Conservation (phyloP, 495 filamentous ascomycete species). For the Lepidopterella palustris region DNA sequence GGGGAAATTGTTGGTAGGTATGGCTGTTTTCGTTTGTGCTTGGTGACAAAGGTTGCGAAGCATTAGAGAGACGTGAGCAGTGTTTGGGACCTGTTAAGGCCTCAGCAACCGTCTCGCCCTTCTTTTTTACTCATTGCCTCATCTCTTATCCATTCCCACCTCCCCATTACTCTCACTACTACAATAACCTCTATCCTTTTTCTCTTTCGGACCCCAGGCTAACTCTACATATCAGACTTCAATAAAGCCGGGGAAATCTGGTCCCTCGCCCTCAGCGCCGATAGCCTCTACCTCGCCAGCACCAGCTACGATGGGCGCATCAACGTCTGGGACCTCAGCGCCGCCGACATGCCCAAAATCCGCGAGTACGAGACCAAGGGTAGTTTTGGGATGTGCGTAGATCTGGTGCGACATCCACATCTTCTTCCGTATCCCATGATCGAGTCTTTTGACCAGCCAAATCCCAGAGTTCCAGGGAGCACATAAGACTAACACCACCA, state of each 20-base stretch:
- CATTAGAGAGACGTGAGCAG: not conserved
- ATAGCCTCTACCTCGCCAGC: constrained; percentile 74
- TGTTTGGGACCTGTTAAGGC: constrained; percentile 6
- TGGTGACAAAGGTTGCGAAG: not conserved
- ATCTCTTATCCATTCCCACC: not conserved
- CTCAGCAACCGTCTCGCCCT: not conserved
- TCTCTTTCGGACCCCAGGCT: not conserved
- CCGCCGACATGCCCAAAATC: constrained; percentile 46
- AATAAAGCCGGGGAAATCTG: constrained; percentile 63
- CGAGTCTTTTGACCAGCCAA: not conserved
- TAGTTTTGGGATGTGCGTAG: constrained; percentile 82
- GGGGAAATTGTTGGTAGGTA: constrained; percentile 45
- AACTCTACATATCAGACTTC: constrained; percentile 33
- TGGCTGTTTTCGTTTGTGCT: constrained; percentile 22
- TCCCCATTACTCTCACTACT: not conserved
- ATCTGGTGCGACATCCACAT: constrained; percentile 47
- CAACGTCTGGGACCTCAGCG: constrained; percentile 74
- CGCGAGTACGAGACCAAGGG: constrained; percentile 84
- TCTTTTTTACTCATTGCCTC: not conserved
- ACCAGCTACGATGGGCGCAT: constrained; percentile 78
- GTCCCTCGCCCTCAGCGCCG: constrained; percentile 76
- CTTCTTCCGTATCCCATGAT: not conserved
- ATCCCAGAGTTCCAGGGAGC: not conserved
- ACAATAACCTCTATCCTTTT: not conserved
- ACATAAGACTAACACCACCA: not conserved